Percentiles rank a stretch among this genome's conserved stretches.
These are phyloP conservation scores for Galeopsis tetrahit DNA, from an alignment of 257 asterid genomes.

Conservation along the genomic window DNA sequence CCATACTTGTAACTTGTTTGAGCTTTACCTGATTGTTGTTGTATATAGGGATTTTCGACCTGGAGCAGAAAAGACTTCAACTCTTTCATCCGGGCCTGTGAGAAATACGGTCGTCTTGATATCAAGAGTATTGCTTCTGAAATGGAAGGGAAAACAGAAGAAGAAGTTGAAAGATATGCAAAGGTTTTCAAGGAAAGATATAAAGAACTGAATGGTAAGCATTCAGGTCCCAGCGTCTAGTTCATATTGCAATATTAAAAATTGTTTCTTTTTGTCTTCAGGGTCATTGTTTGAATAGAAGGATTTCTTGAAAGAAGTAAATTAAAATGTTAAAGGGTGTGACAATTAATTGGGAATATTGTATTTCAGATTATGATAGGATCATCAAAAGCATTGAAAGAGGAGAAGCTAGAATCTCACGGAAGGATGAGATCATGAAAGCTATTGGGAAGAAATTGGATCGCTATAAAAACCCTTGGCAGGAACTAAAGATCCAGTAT, in stretches of 20 bases:
- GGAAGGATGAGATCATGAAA: slow-evolving; percentile 98
- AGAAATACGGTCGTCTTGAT: slow-evolving; percentile 92
- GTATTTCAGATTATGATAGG: slow-evolving; percentile 86
- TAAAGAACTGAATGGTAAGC: slow-evolving; percentile 86
- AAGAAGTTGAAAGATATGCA: slow-evolving; percentile 95
- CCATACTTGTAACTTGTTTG: slow-evolving; percentile 19
- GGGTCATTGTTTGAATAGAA: not conserved
- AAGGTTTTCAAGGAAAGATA: slow-evolving; percentile 89
- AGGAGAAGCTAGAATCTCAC: slow-evolving; percentile 96
- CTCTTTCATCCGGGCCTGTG: slow-evolving; percentile 95
- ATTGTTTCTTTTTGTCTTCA: slow-evolving; percentile 1
- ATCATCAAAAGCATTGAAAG: slow-evolving; percentile 92
- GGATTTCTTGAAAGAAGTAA: not conserved
- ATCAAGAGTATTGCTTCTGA: slow-evolving; percentile 82
- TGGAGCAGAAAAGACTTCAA: slow-evolving; percentile 99
- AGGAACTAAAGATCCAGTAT: slow-evolving; percentile 91
- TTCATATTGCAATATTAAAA: not conserved
- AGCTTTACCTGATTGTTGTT: slow-evolving; percentile 29
- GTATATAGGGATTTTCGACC: slow-evolving; percentile 84
- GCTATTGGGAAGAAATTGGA: slow-evolving; percentile 96
- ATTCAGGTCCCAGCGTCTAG: not conserved
- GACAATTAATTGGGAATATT: slow-evolving; percentile 30
- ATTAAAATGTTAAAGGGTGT: not conserved
- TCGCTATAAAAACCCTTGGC: slow-evolving; percentile 98
- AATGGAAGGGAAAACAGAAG: slow-evolving; percentile 96